Evolutionary conservation across 352 stramenopile species (phyloP).

Genomic region (Globisporangium viniferum): DNA sequence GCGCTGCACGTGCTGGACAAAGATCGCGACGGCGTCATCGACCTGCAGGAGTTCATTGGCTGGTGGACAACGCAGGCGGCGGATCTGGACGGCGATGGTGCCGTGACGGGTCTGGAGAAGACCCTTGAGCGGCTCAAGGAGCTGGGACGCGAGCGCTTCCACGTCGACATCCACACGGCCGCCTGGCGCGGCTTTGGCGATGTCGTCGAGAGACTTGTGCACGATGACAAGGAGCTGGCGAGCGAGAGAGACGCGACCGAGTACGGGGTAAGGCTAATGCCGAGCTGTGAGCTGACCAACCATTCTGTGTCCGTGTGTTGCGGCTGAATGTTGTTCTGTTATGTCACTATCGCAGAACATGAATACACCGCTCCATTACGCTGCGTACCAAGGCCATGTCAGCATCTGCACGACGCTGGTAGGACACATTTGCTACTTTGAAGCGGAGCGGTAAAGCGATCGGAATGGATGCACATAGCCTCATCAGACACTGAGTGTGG

Average conservation of each 20-base stretch:
- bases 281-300: neutral
- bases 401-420: constrained; percentile 44
- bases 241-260: constrained; percentile 44
- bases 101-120: constrained; percentile 41
- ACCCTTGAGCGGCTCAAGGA: constrained; percentile 51
- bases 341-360: constrained; percentile 23
- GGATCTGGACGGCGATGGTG: constrained; percentile 40
- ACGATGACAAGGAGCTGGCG: constrained; percentile 36
- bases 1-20: constrained; percentile 45
- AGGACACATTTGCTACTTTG: constrained; percentile 2
- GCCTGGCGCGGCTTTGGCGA: constrained; percentile 47
- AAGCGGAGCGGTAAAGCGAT: neutral
- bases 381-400: constrained; percentile 60
- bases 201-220: constrained; percentile 40
- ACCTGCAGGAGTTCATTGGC: constrained; percentile 49
- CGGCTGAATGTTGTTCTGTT: neutral
- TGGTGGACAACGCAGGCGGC: constrained; percentile 48
- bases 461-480: neutral
- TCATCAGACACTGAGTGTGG: neutral
- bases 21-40: constrained; percentile 49
- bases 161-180: constrained; percentile 64
- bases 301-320: neutral
- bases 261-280: constrained; percentile 36
- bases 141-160: constrained; percentile 50
- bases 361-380: constrained; percentile 75